Percentiles rank a stretch among this genome's conserved stretches.
Evolutionary conservation across 2,329 filamentous ascomycete genomes (phyloP).

Genomic region (Fonsecaea monophora): DNA sequence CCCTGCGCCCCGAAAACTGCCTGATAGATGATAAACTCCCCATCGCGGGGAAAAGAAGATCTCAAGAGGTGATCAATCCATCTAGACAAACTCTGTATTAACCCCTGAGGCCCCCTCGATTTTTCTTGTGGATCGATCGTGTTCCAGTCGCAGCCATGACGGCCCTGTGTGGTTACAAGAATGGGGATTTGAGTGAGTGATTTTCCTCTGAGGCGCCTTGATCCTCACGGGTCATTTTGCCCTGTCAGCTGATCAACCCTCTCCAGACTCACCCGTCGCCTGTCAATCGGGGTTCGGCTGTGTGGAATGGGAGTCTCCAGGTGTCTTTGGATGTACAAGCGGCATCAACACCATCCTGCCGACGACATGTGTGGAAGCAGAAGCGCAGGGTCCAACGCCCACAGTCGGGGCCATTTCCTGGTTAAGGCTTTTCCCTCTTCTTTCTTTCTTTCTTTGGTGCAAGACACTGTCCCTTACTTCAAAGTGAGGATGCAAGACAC

Average conservation of each 20-base stretch:
- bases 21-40: no score
- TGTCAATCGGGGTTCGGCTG: not conserved
- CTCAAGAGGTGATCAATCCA: no score
- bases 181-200: not conserved
- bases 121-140: not conserved
- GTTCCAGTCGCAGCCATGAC: not conserved
- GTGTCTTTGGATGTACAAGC: not conserved
- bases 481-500: not conserved
- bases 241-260: not conserved
- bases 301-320: not conserved
- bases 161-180: not conserved
- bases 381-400: not conserved
- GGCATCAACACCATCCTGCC: slow-evolving; percentile 2
- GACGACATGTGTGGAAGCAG: not conserved
- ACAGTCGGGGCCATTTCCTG: not conserved
- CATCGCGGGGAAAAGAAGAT: no score
- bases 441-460: no score
- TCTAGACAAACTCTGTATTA: not conserved
- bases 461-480: no score
- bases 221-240: not conserved
- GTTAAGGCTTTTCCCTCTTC: not conserved
- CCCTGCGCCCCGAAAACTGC: not conserved
- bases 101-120: not conserved
- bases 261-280: not conserved
- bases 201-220: not conserved